These are phyloP conservation scores for Nemania sp. DNA, from an alignment of 2,329 filamentous ascomycete species.

Conservation along the genomic window DNA sequence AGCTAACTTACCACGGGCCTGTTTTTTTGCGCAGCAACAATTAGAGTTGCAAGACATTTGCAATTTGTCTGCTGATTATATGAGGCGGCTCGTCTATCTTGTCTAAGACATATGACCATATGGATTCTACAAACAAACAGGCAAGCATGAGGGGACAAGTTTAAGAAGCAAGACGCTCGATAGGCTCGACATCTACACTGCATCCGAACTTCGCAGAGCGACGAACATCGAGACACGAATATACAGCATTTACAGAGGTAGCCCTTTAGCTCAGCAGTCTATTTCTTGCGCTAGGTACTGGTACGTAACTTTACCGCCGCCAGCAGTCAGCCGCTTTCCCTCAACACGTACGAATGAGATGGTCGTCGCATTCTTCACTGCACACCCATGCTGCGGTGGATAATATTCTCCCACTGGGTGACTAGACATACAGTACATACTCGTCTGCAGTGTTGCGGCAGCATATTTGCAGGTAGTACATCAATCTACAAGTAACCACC, in stretches of 20 bases:
- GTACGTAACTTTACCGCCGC: neutral
- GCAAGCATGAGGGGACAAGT: neutral
- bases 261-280: neutral
- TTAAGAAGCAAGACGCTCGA: neutral
- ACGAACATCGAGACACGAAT: neutral
- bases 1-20: neutral
- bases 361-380: neutral
- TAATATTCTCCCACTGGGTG: neutral
- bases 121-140: too few species aligned
- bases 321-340: neutral
- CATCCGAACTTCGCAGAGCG: neutral
- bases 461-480: neutral
- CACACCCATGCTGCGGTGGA: neutral
- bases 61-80: constrained; percentile 14
- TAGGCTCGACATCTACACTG: neutral
- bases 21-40: neutral
- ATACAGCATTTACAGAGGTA: neutral
- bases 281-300: neutral
- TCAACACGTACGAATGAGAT: neutral
- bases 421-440: neutral
- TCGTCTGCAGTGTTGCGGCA: too few species aligned
- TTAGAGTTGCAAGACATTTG: constrained; percentile 12
- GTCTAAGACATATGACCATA: constrained; percentile 21
- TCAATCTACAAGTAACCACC: too few species aligned
- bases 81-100: constrained; percentile 4